A percentile compares a stretch with the other conserved stretches of the same genome.
Evolutionary conservation across 192 early-diverging fungal species (phyloP).

Genomic region (Coemansia sp.): DNA sequence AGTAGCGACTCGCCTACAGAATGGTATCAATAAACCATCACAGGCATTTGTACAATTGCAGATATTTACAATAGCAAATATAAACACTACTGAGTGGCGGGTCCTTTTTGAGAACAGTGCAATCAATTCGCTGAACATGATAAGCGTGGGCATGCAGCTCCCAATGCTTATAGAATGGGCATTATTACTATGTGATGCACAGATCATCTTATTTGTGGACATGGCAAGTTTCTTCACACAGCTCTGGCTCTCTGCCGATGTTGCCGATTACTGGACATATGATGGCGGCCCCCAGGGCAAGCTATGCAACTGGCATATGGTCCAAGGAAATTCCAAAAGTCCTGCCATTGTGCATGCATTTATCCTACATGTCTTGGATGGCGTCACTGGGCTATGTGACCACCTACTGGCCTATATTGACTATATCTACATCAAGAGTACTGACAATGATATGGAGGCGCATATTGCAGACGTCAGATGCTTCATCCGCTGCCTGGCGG

Average conservation of each 20-base stretch:
- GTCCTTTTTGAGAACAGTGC: slow-evolving; percentile 25
- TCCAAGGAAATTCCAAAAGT: slow-evolving; percentile 38
- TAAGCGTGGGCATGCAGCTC: slow-evolving; percentile 19
- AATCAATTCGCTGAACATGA: slow-evolving; percentile 28
- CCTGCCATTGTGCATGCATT: slow-evolving; percentile 21
- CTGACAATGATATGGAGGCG: neutral
- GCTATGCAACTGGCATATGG: slow-evolving; percentile 9
- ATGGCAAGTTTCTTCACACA: slow-evolving; percentile 8
- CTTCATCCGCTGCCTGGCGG: neutral
- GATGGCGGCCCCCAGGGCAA: neutral
- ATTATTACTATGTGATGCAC: slow-evolving; percentile 6
- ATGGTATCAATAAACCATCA: slow-evolving; percentile 21
- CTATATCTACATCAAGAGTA: slow-evolving; percentile 37
- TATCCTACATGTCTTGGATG: slow-evolving; percentile 7
- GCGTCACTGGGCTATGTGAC: neutral
- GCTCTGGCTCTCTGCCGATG: neutral
- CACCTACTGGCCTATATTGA: slow-evolving; percentile 29
- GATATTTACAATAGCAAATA: slow-evolving; percentile 15
- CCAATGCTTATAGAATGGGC: slow-evolving; percentile 5
- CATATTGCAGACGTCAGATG: slow-evolving; percentile 23
- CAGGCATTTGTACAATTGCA: slow-evolving; percentile 10
- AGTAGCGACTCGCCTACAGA: neutral
- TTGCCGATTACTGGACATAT: slow-evolving; percentile 14
- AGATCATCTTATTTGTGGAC: neutral
- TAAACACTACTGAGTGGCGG: slow-evolving; percentile 3